A percentile compares a stretch with the other conserved stretches of the same genome.
phyloP scores from a whole-genome alignment of 768 basidiomycete genomes.

The Psilocybe subaeruginosa region DNA sequence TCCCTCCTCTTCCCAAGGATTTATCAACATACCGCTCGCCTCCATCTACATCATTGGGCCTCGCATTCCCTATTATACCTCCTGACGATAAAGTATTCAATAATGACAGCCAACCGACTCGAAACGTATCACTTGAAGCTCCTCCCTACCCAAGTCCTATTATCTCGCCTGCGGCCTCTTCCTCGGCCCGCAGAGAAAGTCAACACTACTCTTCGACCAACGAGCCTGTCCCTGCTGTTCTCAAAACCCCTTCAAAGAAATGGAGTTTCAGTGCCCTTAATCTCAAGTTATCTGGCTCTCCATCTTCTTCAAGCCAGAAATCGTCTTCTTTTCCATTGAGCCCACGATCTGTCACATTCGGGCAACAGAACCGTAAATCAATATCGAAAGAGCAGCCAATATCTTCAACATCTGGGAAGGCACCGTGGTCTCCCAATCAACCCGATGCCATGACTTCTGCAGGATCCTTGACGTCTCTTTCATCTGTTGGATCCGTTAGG shows the following conservation, averaged over 20 bases:
- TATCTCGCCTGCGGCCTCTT: constrained; percentile 27
- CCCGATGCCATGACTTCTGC: constrained; percentile 79
- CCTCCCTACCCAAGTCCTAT: constrained; percentile 39
- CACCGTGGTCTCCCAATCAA: constrained; percentile 70
- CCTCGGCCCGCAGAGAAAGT: constrained; percentile 39
- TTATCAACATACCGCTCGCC: constrained; percentile 78
- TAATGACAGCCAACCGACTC: constrained; percentile 47
- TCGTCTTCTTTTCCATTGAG: constrained; percentile 63
- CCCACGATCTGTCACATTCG: constrained; percentile 68
- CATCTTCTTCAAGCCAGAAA: constrained; percentile 60
- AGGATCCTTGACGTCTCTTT: constrained; percentile 75
- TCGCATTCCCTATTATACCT: constrained; percentile 51
- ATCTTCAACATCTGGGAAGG: constrained; percentile 46
- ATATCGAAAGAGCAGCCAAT: constrained; percentile 66
- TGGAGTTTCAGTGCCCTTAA: constrained; percentile 91
- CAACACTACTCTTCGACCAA: constrained; percentile 45
- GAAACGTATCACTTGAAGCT: constrained; percentile 54
- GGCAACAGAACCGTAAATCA: constrained; percentile 70
- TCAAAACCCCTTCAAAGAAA: constrained; percentile 91
- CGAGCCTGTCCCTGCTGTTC: constrained; percentile 47
- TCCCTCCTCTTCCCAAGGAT: constrained; percentile 92
- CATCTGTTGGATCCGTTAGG: constrained; percentile 70
- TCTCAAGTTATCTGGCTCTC: constrained; percentile 69
- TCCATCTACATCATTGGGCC: constrained; percentile 57
- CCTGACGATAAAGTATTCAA: constrained; percentile 45